phyloP scores from a whole-genome alignment of 352 stramenopile species.

The Pythium aristosporum region DNA sequence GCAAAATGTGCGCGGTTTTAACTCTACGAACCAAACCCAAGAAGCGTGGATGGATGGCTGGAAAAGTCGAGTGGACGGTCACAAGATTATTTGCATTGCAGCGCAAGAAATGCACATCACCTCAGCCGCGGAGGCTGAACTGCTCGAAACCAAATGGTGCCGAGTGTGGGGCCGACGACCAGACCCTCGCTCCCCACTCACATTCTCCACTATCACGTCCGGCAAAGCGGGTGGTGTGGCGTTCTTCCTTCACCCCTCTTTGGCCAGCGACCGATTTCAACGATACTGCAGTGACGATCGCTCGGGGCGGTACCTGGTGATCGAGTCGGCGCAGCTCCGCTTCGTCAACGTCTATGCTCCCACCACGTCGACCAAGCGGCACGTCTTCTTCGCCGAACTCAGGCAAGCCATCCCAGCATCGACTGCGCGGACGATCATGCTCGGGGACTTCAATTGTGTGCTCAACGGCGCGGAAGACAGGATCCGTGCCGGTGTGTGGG shows the following conservation, averaged over 20 bases:
- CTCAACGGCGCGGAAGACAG: not conserved
- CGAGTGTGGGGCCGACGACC: not conserved
- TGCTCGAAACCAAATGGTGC: not conserved
- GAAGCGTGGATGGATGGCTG: not conserved
- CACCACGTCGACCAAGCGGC: not conserved
- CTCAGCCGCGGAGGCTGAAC: not conserved
- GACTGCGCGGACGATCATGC: not conserved
- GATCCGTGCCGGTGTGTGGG: too few species aligned
- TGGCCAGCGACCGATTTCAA: too few species aligned
- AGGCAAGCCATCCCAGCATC: not conserved
- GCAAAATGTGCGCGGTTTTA: constrained; percentile 4
- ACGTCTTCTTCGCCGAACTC: not conserved
- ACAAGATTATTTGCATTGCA: not conserved
- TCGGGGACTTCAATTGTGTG: constrained; percentile 14
- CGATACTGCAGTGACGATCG: too few species aligned
- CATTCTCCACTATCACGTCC: not conserved
- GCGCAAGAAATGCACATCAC: constrained; percentile 8
- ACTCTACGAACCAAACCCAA: too few species aligned
- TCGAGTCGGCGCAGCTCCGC: not conserved
- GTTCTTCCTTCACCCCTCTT: not conserved
- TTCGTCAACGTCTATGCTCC: constrained; percentile 11
- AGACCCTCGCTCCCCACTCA: not conserved
- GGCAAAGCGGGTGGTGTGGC: not conserved
- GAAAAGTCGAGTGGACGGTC: not conserved
- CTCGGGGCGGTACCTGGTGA: not conserved